Evolutionary conservation across 2,329 filamentous ascomycete genomes (phyloP), one percentile per base, ranked within the genome.

Genomic region (Clarireedia sp.): DNA sequence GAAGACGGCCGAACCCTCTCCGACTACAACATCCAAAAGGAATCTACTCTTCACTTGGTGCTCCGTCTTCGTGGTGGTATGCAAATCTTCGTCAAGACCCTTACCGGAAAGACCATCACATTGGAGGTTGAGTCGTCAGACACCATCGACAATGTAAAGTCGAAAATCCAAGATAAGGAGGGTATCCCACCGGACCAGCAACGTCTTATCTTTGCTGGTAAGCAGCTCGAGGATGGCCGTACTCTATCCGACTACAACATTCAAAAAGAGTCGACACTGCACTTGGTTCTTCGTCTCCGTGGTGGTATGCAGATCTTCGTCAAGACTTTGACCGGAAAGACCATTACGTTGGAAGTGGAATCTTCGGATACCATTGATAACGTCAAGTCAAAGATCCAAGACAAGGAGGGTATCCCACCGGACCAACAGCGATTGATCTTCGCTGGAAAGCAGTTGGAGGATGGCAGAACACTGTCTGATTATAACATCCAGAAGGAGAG

Each of bases 21-120:
- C 29, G 29, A 96, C 71, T 96, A 96, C 83, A 96, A 96, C 77
- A 96, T 96, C 47, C 92, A 97, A 73, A 92, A 92, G 76, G 89
- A 92, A 69, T 88, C 84, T 0, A 92, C 89, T 0, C 79, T 92
- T 1, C 88, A 92, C 70, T 70, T 92, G 55, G 88, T 92, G 47
- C 83, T 92, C 23, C 85, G 88, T 69, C 82, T 92, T 5, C 86
- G 87, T 74, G 87, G 87, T 78, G 87, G 87, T 73, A 89, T 88
- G 85, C 80, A 86, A 60, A 86, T 86, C 60, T 86, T 87, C 63
- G 84, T 86, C 64, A 88, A 85, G 77, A 86, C 82, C 2, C 69
- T 87, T 45, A 86, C 83, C 0, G 83, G 83, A 23, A 86, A 85
- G 77, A 86, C 83, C 0, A 86, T 86, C 62, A 86, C 83, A 2